phyloP scores from a whole-genome alignment of 108 stramenopile genomes.

The Cyclostephanos tholiformis region DNA sequence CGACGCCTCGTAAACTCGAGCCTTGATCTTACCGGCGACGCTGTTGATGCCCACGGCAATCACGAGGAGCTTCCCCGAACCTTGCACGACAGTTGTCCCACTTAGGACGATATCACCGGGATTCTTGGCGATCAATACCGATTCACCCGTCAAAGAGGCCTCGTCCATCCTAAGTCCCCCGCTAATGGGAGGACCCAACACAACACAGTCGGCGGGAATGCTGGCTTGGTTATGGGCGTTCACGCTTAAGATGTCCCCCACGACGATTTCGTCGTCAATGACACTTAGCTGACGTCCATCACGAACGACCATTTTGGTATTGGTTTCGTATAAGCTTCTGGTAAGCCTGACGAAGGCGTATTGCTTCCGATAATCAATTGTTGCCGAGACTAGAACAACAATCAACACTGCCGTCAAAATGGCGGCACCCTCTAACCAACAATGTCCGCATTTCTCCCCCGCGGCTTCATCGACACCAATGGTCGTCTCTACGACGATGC shows the following conservation, averaged over 20 bases:
- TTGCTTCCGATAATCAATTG: conserved; percentile 94
- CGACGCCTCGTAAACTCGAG: conserved; percentile 75
- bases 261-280: too few relatives aligned
- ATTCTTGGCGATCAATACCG: conserved; percentile 83
- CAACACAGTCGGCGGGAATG: conserved; percentile 95
- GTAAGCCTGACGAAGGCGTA: conserved; percentile 91
- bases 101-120: too few relatives aligned
- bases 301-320: too few relatives aligned
- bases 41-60: conserved; percentile 87
- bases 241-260: too few relatives aligned
- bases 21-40: conserved; percentile 86
- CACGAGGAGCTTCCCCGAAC: too few relatives aligned
- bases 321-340: conserved; percentile 64
- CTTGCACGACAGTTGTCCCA: too few relatives aligned
- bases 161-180: conserved; percentile 92
- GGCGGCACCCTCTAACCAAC: too few relatives aligned
- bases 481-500: conserved; percentile 77
- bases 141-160: conserved; percentile 93
- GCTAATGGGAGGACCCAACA: conserved; percentile 76
- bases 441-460: conserved; percentile 63
- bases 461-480: conserved; percentile 60
- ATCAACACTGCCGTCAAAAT: conserved; percentile 88
- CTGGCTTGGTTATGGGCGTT: conserved; percentile 82
- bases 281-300: too few relatives aligned
- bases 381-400: conserved; percentile 91